These are phyloP conservation scores for Phytophthora pseudosyringae DNA, from an alignment of 352 stramenopile species.

Conservation along the genomic window DNA sequence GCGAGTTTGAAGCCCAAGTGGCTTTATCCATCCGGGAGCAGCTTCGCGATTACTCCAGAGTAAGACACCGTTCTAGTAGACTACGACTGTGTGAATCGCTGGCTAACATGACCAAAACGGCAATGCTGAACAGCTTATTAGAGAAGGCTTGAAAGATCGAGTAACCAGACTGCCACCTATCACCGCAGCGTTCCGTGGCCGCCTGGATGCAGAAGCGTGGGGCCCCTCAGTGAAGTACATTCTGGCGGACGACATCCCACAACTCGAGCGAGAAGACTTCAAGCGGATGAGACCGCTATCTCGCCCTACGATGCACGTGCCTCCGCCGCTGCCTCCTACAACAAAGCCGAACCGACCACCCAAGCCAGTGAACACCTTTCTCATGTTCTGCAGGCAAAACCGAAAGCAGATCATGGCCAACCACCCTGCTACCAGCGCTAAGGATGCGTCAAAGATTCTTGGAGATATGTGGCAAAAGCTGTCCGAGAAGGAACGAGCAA, in stretches of 20 bases:
- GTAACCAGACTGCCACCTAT: conserved; percentile 68
- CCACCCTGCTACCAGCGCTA: conserved; percentile 73
- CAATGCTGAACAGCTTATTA: conserved; percentile 55
- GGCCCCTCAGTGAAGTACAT: conserved; percentile 79
- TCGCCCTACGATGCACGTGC: conserved; percentile 49
- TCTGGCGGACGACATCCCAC: conserved; percentile 72
- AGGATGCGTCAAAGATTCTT: conserved; percentile 84
- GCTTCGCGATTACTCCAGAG: conserved; percentile 74
- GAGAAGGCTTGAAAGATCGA: conserved; percentile 68
- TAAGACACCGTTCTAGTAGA: conserved; percentile 24
- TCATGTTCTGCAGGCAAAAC: conserved; percentile 87
- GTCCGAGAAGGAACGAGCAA: conserved; percentile 76
- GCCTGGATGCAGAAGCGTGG: conserved; percentile 65
- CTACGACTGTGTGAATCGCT: conserved; percentile 6
- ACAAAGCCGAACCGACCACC: conserved; percentile 72
- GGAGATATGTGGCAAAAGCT: conserved; percentile 89
- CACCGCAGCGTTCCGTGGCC: conserved; percentile 62
- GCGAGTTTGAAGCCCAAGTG: conserved; percentile 82
- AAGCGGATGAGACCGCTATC: conserved; percentile 79
- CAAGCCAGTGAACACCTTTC: conserved; percentile 86
- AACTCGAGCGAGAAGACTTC: conserved; percentile 80
- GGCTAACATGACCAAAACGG: background rate
- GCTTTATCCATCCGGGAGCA: conserved; percentile 83
- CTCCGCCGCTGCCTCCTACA: conserved; percentile 28
- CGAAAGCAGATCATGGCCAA: conserved; percentile 85